Base-by-base conservation (phyloP, 768 basidiomycete species). In the Psilocybe cubensis region DNA sequence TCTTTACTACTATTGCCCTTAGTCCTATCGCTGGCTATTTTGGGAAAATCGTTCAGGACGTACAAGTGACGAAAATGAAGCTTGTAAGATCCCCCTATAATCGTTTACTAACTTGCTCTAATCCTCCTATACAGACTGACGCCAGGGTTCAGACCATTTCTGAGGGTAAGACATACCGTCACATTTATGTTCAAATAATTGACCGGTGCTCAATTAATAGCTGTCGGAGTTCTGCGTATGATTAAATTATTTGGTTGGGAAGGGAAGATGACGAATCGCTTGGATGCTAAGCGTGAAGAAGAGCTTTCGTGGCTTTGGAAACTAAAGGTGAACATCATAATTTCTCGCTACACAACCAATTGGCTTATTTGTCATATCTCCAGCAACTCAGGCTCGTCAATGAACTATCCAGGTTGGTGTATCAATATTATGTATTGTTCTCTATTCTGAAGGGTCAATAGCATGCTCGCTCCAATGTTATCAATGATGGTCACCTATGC, bases 161-260 rank as follows among this genome's bases (percentile, higher is more conserved):
- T 3, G 87, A 89, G 71, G 76, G 84, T 81, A 66, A 50, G n/a
- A n/a, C n/a, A 75, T 56, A 18, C 17, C n/a, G n/a, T n/a, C 11
- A 5, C 11, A 33, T 45, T n/a, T 43, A 20, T 20, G 42, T n/a
- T 3, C 25, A 42, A 35, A 33, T 14, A 8, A 18, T 2, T 43
- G 27, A 17, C 35, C 10, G 17, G 40, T 47, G 47, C 49, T 44
- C 48, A 25, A 7, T 31, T 75, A 72, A 42, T 54, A 83, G 83
- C 75, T 2, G 75, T 86, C 66, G 79, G 77, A 56, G 78, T 84
- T 25, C 65, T 88, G 9, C 81, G 87, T 11, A 88, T 89, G 83
- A 75, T 89, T 64, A 91, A 91, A 70, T 73, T 91, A 46, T 89
- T 92, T 63, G 89, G 79, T 6, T 82, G 89, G 80, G 79, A 86